phyloP scores from a whole-genome alignment of 2,329 filamentous ascomycete genomes.

The Leptodontidium sp. region DNA sequence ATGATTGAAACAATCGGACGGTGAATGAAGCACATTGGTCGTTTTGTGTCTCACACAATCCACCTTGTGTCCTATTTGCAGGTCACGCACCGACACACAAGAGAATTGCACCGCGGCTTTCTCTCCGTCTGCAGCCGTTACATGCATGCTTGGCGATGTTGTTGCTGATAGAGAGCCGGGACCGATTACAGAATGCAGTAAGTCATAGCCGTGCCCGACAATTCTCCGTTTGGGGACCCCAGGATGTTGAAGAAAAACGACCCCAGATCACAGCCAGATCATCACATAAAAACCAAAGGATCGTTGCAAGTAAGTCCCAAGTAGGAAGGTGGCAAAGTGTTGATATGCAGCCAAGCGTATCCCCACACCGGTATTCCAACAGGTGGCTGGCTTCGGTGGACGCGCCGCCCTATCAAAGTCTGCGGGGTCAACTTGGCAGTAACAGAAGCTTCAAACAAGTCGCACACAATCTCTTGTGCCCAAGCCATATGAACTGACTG shows the following conservation, averaged over 20 bases:
- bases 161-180: not conserved
- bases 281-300: not conserved
- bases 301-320: not conserved
- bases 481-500: not conserved
- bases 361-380: constrained; percentile 2
- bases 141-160: constrained; percentile 4
- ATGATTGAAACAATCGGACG: not conserved
- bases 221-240: constrained; percentile 8
- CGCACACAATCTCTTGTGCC: constrained; percentile 1
- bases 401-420: constrained; percentile 5
- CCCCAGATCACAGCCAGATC: not conserved
- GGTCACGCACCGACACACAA: constrained; percentile 15
- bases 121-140: constrained; percentile 1
- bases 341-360: constrained; percentile 14
- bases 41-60: constrained; percentile 6
- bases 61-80: constrained; percentile 12
- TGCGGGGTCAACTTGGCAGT: constrained; percentile 14
- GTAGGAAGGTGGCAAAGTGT: constrained; percentile 4
- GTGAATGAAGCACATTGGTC: not conserved
- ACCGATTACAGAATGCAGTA: not conserved
- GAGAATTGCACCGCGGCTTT: not conserved
- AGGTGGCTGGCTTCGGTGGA: not conserved
- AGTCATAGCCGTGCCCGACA: not conserved
- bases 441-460: constrained; percentile 18
- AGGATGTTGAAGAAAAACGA: constrained; percentile 1